A percentile compares a stretch with the other conserved stretches of the same genome.
Conservation (phyloP, 768 basidiomycete species). For the Tylopilus subfusipes region DNA sequence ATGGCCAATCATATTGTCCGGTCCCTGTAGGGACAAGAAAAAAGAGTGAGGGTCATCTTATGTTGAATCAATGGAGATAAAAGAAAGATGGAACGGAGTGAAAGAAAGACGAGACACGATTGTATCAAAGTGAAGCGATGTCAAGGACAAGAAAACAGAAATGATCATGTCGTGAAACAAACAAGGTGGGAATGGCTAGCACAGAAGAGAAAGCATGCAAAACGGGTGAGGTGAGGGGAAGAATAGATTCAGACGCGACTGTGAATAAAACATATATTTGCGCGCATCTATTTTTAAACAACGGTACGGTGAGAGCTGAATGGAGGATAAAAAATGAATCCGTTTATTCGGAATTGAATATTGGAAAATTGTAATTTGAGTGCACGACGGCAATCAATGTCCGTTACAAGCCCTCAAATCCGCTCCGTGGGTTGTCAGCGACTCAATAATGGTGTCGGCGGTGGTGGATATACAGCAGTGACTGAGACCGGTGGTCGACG, state of each 20-base stretch:
- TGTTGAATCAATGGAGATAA: not conserved
- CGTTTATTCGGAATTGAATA: constrained; percentile 12
- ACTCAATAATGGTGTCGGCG: constrained; percentile 11
- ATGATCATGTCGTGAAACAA: constrained; percentile 1
- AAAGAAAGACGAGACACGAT: not conserved
- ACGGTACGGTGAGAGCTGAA: constrained; percentile 15
- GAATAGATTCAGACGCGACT: constrained; percentile 1
- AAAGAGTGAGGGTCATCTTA: constrained; percentile 1
- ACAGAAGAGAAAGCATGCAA: constrained; percentile 3
- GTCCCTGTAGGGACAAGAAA: constrained; percentile 2
- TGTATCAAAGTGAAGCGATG: constrained; percentile 22
- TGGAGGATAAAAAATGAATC: not conserved
- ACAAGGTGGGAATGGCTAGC: not conserved
- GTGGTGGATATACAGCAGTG: constrained; percentile 25
- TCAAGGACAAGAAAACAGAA: not conserved
- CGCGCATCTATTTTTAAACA: constrained; percentile 20
- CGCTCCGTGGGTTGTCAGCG: constrained; percentile 11
- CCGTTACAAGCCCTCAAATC: constrained; percentile 11
- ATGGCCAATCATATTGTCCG: constrained; percentile 19
- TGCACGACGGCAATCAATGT: constrained; percentile 11
- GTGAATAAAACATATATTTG: constrained; percentile 6
- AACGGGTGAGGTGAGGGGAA: no score
- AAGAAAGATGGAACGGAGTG: not conserved
- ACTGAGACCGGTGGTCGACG: constrained; percentile 33
- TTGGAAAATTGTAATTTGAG: constrained; percentile 19